Base-by-base conservation (phyloP, 1,139 yeast genomes). In the Blastobotrys serpentis region DNA sequence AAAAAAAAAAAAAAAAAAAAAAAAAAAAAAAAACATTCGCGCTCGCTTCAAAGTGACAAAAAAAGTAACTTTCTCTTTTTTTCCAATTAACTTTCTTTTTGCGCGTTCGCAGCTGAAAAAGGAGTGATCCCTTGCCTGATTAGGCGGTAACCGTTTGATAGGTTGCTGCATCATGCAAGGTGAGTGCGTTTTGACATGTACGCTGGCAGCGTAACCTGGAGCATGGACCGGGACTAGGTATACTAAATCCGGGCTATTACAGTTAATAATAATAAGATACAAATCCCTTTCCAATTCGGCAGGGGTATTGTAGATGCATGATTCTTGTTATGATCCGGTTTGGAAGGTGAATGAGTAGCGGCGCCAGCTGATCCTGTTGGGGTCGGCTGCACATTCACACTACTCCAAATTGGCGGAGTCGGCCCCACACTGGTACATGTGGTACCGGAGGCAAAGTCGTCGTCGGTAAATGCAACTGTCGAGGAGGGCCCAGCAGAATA, bases 1-100 rank as follows among this genome's bases (percentile, higher is more conserved):
- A 44, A 23, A 33, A 32, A 33, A 7, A 19, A 25, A 17, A 34
- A 7, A 38, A 22, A 16, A 10, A 32, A 37, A 43, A 36, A 29
- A 37, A 26, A 38, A 44, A 16, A 43, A 36, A 29, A 38, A 17
- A 18, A 22, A 11, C 11, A 3, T 36, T 10, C 10, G n/a, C 23
- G 11, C 21, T 23, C 26, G 26, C 26, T 23, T 23, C 26, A 6
- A 6, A 6, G 8, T 10, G 26, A 10, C 26, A 23, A 23, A 13
- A 16, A 16, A 36, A 36, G 21, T 17, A 36, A 23, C 26, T 23
- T 23, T 23, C 26, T 6, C 26, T 23, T 6, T 23, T 6, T 10
- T 6, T 6, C 26, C 26, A 23, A 23, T 6, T 6, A 23, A 6
- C 8, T 23, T 23, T 6, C 26, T 23, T 30, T n/a, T 30, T 5